Base-by-base conservation (phyloP, 2,329 filamentous ascomycete genomes). In the Aureobasidium lini region DNA sequence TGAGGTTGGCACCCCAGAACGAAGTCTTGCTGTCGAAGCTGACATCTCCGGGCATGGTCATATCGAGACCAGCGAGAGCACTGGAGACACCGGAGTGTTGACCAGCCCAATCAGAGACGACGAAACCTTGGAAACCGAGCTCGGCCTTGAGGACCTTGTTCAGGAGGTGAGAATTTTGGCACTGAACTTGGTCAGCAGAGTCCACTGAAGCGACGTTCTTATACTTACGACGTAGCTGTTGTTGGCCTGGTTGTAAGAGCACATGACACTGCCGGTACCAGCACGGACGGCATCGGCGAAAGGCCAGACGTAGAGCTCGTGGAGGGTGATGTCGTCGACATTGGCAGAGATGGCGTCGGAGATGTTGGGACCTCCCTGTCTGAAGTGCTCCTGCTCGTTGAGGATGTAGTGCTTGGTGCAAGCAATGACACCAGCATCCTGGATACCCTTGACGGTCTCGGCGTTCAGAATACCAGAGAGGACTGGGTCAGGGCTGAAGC, bases 11-110 rank as follows among this genome's bases (percentile, higher is more conserved):
- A 9, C 93, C 93, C 88, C 89, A 96, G 78, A 80, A 95, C 16
- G 86, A 87, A 53, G 75, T 72, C 6, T 88, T 88, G 4, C 81
- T 84, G 72, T 88, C 84, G 75, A 96, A 95, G 18, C 75, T 64
- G 1, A 88, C 88, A 69, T 96, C 93, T 58, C 90, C 89, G 1
- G 88, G 88, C 90, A 94, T 94, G n/a, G 81, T 81, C 88, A 94
- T 91, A 71, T 95, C 90, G 28, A 94, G 77, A 40, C 89, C 90
- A 23, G 88, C 87, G 39, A 84, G 77, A 2, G 88, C 86, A 37
- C 80, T 82, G 29, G 83, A 76, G 5, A 82, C 84, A 63, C 87
- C 87, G 3, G 83, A 77, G 66, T 92, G 87, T 66, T 90, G 87
- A 4, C 87, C 89, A 64, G 82, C 77, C 86, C 48, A 58, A 31